Percentiles rank a stretch among this genome's conserved stretches.
Conservation (phyloP, 495 filamentous ascomycete genomes). For the Xylaria intraflava region DNA sequence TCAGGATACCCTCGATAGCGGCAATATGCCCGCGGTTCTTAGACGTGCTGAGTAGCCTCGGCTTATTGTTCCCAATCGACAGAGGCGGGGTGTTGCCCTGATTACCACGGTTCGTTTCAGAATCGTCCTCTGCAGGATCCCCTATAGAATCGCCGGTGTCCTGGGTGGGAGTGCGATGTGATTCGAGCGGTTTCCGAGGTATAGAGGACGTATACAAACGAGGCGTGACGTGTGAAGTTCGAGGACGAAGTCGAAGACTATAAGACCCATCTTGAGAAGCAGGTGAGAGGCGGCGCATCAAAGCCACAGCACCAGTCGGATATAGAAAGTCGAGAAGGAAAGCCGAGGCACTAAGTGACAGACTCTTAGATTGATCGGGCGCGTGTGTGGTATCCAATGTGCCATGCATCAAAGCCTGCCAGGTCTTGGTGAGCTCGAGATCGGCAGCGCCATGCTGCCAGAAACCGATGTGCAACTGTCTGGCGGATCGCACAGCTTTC, state of each 20-base stretch:
- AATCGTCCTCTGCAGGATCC: background rate
- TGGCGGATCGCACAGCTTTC: constrained; percentile 49
- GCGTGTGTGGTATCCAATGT: constrained; percentile 12
- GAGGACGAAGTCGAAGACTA: constrained; percentile 5
- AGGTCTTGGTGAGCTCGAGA: constrained; percentile 48
- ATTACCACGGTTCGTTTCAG: background rate
- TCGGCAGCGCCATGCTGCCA: constrained; percentile 58
- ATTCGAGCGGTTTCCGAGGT: background rate
- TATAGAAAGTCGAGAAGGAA: constrained; percentile 60
- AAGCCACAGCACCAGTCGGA: constrained; percentile 46
- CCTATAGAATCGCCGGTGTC: background rate
- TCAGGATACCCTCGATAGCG: constrained; percentile 12
- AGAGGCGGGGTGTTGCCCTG: background rate
- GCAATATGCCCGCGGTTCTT: background rate
- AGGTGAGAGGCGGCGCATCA: constrained; percentile 35
- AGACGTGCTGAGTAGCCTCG: background rate
- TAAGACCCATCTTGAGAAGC: constrained; percentile 5
- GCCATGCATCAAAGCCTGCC: constrained; percentile 35
- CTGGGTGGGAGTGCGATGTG: background rate
- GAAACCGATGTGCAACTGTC: constrained; percentile 56
- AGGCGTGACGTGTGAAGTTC: constrained; percentile 10
- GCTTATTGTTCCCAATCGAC: background rate
- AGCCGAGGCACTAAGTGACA: constrained; percentile 31
- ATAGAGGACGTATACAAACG: constrained; percentile 21
- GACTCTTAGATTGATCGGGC: constrained; percentile 13